These are phyloP conservation scores for Boletus tylopilopsis DNA, from an alignment of 768 basidiomycete species.

Conservation along the genomic window DNA sequence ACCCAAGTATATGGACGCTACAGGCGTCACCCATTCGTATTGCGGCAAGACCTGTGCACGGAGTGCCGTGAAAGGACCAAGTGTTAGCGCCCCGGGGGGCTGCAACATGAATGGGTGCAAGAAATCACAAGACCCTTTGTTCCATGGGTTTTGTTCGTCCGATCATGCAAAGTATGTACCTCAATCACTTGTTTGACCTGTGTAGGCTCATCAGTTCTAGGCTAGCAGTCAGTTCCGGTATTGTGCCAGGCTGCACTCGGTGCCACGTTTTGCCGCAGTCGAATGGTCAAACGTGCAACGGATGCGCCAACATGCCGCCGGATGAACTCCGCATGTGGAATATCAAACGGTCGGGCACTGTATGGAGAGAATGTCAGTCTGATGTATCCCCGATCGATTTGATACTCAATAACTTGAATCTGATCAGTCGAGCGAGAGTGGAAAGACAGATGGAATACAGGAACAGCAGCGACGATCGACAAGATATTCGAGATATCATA, in stretches of 20 bases:
- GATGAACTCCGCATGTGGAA: slow-evolving; percentile 46
- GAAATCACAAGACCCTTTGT: slow-evolving; percentile 45
- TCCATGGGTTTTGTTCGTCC: slow-evolving; percentile 56
- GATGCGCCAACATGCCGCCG: slow-evolving; percentile 45
- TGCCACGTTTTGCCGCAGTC: slow-evolving; percentile 47
- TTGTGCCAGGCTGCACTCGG: slow-evolving; percentile 46
- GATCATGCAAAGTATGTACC: slow-evolving; percentile 51
- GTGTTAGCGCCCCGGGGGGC: slow-evolving; percentile 32
- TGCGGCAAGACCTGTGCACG: slow-evolving; percentile 62
- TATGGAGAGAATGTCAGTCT: slow-evolving; percentile 51
- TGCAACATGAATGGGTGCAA: slow-evolving; percentile 53
- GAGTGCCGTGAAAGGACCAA: slow-evolving; percentile 30
- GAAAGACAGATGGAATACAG: slow-evolving; percentile 35
- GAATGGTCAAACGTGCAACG: slow-evolving; percentile 44
- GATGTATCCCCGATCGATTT: slow-evolving; percentile 15
- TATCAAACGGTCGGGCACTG: slow-evolving; percentile 41
- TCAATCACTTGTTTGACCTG: slow-evolving; percentile 1
- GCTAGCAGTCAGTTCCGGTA: slow-evolving; percentile 47
- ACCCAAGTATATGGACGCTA: slow-evolving; percentile 58
- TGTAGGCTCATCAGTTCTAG: slow-evolving; percentile 29
- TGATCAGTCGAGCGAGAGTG: slow-evolving; percentile 54
- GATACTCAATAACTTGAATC: slow-evolving; percentile 29
- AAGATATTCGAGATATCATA: slow-evolving; percentile 53
- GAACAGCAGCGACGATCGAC: slow-evolving; percentile 40
- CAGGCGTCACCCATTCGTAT: slow-evolving; percentile 54